phyloP scores from a whole-genome alignment of 1,284 basidiomycete genomes.

The Apiotrichum sp. region DNA sequence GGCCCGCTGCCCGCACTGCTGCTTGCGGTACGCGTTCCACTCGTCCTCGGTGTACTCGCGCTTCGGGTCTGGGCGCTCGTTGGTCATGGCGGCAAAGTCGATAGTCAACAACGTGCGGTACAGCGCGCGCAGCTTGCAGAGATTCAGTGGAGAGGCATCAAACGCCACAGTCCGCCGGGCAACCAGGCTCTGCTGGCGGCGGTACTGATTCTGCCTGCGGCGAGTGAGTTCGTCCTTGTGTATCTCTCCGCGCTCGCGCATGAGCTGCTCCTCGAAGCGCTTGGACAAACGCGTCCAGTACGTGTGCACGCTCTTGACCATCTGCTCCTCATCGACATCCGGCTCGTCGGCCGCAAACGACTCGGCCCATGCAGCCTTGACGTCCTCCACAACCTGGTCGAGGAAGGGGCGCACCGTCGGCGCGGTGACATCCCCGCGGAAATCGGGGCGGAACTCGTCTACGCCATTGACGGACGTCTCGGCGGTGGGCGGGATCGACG shows the following conservation, averaged over 20 bases:
- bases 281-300: slow-evolving; percentile 41
- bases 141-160: slow-evolving; percentile 39
- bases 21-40: slow-evolving; percentile 41
- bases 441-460: slow-evolving; percentile 39
- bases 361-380: slow-evolving; percentile 25
- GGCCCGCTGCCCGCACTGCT: slow-evolving; percentile 23
- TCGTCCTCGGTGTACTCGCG: slow-evolving; percentile 38
- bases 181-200: slow-evolving; percentile 42
- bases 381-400: slow-evolving; percentile 32
- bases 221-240: slow-evolving; percentile 42
- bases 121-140: slow-evolving; percentile 37
- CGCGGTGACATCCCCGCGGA: slow-evolving; percentile 24
- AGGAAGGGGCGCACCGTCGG: slow-evolving; percentile 30
- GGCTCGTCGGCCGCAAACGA: slow-evolving; percentile 19
- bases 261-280: slow-evolving; percentile 39
- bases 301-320: slow-evolving; percentile 33
- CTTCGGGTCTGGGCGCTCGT: slow-evolving; percentile 37
- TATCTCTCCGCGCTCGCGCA: slow-evolving; percentile 35
- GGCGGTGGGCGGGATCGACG: slow-evolving; percentile 19
- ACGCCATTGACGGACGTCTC: slow-evolving; percentile 29
- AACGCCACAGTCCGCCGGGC: slow-evolving; percentile 38
- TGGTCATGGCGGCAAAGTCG: slow-evolving; percentile 40
- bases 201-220: slow-evolving; percentile 42
- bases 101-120: slow-evolving; percentile 45
- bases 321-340: slow-evolving; percentile 31